These are phyloP conservation scores for Angomonas desouzai DNA, from an alignment of 208 protist genomes.

Conservation along the genomic window DNA sequence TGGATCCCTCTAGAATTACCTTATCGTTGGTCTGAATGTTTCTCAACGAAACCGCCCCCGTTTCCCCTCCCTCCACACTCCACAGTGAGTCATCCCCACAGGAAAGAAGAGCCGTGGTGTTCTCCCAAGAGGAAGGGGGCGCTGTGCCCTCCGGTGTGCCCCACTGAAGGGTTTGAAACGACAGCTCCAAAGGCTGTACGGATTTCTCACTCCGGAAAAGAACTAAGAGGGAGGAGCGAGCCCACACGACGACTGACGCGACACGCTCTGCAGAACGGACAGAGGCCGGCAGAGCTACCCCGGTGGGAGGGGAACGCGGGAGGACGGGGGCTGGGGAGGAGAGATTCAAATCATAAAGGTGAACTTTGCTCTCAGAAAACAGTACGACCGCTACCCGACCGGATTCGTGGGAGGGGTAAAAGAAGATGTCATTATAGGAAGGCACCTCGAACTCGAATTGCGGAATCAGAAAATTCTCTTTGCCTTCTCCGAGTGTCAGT, in stretches of 20 bases:
- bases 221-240: background rate
- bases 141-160: background rate
- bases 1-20: slow-evolving; percentile 22
- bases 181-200: slow-evolving; percentile 17
- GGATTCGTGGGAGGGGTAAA: background rate
- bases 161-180: slow-evolving; percentile 2
- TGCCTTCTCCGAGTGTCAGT: background rate
- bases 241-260: background rate
- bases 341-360: background rate
- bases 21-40: slow-evolving; percentile 15
- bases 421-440: background rate
- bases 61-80: slow-evolving; percentile 30
- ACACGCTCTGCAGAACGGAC: background rate
- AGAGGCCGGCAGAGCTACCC: background rate
- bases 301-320: background rate
- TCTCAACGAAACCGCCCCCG: slow-evolving; percentile 22
- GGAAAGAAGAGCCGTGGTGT: slow-evolving; percentile 22
- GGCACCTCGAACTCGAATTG: background rate
- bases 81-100: slow-evolving; percentile 25
- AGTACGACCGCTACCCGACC: background rate
- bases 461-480: background rate
- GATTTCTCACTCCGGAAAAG: background rate
- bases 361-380: background rate
- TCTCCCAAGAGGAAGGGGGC: slow-evolving; percentile 9
- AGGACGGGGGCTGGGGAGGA: background rate